Base-by-base conservation (phyloP, 129 eudicot species). In the Flaveria bidentis region DNA sequence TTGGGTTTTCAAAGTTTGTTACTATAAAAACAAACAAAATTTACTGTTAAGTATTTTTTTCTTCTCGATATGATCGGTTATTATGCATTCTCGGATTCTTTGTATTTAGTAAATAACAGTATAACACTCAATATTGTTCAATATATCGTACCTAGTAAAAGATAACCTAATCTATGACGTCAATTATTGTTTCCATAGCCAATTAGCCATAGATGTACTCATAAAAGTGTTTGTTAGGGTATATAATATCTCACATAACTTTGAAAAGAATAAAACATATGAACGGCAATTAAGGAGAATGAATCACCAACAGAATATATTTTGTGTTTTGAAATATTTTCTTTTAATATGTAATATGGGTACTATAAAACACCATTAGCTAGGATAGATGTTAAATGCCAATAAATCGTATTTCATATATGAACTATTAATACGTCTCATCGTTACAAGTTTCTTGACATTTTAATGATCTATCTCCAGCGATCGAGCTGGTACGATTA, bases 181-280 rank as follows among this genome's bases (percentile, higher is more conserved):
- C 55, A 73, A 57, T 73, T 73, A 73, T 57, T 57, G 56, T 56
- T 57, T 55, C 9, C 77, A 20, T 73, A 57, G 77, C 50, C 13
- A 45, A 45, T 45, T 45, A 45, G 50, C 77, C 67, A 73, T 73
- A 73, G 77, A 73, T 73, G 5, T 73, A 73, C 77, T 73, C 66
- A 73, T 73, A 45, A 73, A 73, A 73, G 66, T 61, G 28, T 14
- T 42, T 42, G 62, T 73, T 73, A 41, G 67, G 67, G 77, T 56
- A 72, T 39, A 41, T 57, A 73, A 61, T 5, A 36, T 73, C 53
- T 39, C 46, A 56, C 41, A 39, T 73, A 57, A 62, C 51, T 57
- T 57, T 62, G 46, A 39, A 9, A 57, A 42, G 39, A 67, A 67
- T 67, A 41, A 44, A 42, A 67, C 45, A 42, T 44, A 11, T 57